Evolutionary conservation across 2,329 filamentous ascomycete species (phyloP).

Genomic region (Diaporthe vaccinii): DNA sequence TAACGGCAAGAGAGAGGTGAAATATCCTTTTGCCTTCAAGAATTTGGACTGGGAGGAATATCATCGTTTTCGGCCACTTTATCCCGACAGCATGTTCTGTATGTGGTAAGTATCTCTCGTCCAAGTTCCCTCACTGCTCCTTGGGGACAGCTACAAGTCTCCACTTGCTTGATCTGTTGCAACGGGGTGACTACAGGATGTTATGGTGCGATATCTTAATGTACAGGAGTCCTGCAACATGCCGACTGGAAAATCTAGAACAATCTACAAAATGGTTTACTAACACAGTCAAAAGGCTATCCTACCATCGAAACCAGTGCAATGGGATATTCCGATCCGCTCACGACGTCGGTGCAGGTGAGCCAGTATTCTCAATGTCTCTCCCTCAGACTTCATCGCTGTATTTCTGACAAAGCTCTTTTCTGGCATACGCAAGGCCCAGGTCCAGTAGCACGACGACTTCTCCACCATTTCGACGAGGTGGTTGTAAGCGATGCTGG

Average conservation of each 20-base stretch:
- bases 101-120: slow-evolving; percentile 37
- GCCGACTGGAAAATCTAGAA: too few relatives aligned
- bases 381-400: neutral
- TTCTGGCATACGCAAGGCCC: slow-evolving; percentile 34
- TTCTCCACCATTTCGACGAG: slow-evolving; percentile 33
- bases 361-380: neutral
- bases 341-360: slow-evolving; percentile 42
- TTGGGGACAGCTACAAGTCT: neutral
- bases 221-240: neutral
- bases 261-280: neutral
- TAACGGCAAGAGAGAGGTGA: slow-evolving; percentile 34
- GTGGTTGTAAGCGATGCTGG: slow-evolving; percentile 42
- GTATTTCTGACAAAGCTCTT: neutral
- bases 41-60: slow-evolving; percentile 44
- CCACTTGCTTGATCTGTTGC: neutral
- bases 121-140: neutral
- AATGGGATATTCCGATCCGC: slow-evolving; percentile 36
- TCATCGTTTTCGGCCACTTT: slow-evolving; percentile 42
- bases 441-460: slow-evolving; percentile 38
- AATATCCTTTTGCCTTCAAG: slow-evolving; percentile 44
- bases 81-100: slow-evolving; percentile 42
- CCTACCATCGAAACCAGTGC: slow-evolving; percentile 38
- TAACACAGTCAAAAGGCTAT: neutral
- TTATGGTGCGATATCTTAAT: too few relatives aligned
- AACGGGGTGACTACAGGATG: neutral